A percentile compares a stretch with the other conserved stretches of the same genome.
Evolutionary conservation across 1,284 basidiomycete genomes (phyloP).

Genomic region (Malassezia dermatis): DNA sequence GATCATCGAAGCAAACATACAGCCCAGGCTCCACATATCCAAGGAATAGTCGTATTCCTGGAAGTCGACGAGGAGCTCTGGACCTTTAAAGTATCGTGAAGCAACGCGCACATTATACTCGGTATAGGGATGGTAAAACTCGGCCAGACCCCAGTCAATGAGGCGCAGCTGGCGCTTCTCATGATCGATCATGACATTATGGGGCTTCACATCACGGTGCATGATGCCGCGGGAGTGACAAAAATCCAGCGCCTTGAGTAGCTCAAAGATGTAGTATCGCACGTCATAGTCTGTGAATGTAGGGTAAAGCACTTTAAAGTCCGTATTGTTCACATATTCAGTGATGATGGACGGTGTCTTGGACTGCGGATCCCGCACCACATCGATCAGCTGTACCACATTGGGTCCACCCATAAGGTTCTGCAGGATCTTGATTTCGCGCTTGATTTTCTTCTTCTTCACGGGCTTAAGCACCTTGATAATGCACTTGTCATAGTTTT

Average conservation of each 20-base stretch:
- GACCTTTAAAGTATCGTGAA: constrained; percentile 94
- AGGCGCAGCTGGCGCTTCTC: constrained; percentile 85
- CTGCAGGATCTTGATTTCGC: constrained; percentile 97
- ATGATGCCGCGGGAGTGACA: constrained; percentile 98
- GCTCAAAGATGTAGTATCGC: constrained; percentile 89
- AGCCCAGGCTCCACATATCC: constrained; percentile 97
- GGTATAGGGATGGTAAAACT: constrained; percentile 95
- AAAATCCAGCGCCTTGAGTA: constrained; percentile 93
- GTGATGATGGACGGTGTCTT: constrained; percentile 96
- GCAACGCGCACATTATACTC: constrained; percentile 98
- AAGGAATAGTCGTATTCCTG: constrained; percentile 82
- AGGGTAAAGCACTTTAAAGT: constrained; percentile 94
- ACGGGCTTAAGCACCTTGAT: constrained; percentile 98
- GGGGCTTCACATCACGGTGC: constrained; percentile 97
- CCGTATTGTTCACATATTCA: constrained; percentile 97
- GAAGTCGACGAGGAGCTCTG: constrained; percentile 92
- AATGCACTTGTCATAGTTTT: constrained; percentile 69
- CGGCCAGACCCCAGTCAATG: constrained; percentile 97
- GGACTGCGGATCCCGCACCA: constrained; percentile 78
- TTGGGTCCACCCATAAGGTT: constrained; percentile 90
- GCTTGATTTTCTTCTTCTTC: constrained; percentile 99
- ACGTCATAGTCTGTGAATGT: constrained; percentile 91
- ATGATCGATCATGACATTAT: constrained; percentile 99
- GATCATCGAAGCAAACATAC: constrained; percentile 78
- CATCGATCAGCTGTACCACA: constrained; percentile 75